Evolutionary conservation across 306 rosid genomes (phyloP), one percentile per base, ranked within the genome.

Genomic region (Ochetophila trinervis): DNA sequence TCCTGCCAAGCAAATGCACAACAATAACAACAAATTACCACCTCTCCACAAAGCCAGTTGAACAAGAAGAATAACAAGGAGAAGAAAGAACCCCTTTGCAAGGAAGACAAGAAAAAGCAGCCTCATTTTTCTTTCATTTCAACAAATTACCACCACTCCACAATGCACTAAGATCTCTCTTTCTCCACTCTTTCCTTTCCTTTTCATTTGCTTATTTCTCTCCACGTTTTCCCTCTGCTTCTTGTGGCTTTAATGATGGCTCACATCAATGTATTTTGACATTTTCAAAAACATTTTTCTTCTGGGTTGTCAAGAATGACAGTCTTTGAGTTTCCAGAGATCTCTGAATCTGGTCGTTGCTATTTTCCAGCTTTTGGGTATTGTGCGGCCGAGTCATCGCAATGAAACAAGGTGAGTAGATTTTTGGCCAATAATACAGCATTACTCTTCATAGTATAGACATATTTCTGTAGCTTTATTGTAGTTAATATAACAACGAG

Each of bases 401-500:
- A 9, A 86, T 85, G 91, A 80, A 82, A 70, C 71, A 73, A 61
- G 91, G 86, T 86, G 59, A 64, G 62, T 67, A 40, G 51, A 23
- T 62, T 27, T 66, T 45, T 50, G 4, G 35, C 32, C 5, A 36
- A 52, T 34, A 65, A 52, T 53, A n/a, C 36, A n/a, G 15, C 50
- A 15, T 42, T 13, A 23, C 9, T 27, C 44, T 48, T 52, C 13
- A 24, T 27, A 27, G 19, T 6, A 40, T 11, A 40, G 45, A 40
- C 45, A 40, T 12, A 40, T 40, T 40, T 40, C 45, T 40, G 35
- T 14, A 16, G 21, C 21, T 50, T n/a, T 16, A 17, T 50, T 50
- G 21, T 19, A 50, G 3, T 50, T 50, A 16, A 2, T 50, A 4
- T 16, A 50, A 16, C 11, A 15, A n/a, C n/a, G n/a, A 17, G 54